These are phyloP conservation scores for Fusarium tricinctum DNA, from an alignment of 2,329 filamentous ascomycete species.

Conservation along the genomic window DNA sequence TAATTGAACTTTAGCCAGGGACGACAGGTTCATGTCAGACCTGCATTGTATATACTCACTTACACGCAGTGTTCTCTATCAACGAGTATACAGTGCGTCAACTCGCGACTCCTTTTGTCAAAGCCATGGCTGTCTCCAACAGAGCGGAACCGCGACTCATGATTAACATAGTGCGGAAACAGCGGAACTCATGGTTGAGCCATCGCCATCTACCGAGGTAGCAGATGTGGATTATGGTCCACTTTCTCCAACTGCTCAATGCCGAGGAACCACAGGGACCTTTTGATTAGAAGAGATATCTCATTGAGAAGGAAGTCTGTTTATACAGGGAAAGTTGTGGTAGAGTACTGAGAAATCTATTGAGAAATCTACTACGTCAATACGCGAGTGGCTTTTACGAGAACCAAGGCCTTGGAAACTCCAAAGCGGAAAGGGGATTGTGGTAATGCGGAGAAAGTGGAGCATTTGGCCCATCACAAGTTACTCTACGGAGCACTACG, in stretches of 20 bases:
- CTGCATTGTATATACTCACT: too few species aligned
- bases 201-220: not conserved
- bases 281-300: not conserved
- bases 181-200: not conserved
- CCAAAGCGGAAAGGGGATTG: slow-evolving; percentile 3
- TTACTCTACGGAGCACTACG: too few species aligned
- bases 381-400: not conserved
- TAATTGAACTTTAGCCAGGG: too few species aligned
- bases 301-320: not conserved
- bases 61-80: too few species aligned
- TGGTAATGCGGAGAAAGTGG: slow-evolving; percentile 33
- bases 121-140: too few species aligned
- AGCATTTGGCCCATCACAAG: not conserved
- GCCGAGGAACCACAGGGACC: not conserved
- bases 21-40: too few species aligned
- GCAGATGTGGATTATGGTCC: not conserved
- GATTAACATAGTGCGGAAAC: not conserved
- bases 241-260: not conserved
- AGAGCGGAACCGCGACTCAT: not conserved
- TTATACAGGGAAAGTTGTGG: not conserved
- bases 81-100: too few species aligned
- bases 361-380: not conserved
- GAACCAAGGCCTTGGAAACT: slow-evolving; percentile 10
- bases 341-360: not conserved
- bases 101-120: too few species aligned